These are phyloP conservation scores for Elsinoe fawcettii DNA, from an alignment of 2,329 filamentous ascomycete species.

Conservation along the genomic window DNA sequence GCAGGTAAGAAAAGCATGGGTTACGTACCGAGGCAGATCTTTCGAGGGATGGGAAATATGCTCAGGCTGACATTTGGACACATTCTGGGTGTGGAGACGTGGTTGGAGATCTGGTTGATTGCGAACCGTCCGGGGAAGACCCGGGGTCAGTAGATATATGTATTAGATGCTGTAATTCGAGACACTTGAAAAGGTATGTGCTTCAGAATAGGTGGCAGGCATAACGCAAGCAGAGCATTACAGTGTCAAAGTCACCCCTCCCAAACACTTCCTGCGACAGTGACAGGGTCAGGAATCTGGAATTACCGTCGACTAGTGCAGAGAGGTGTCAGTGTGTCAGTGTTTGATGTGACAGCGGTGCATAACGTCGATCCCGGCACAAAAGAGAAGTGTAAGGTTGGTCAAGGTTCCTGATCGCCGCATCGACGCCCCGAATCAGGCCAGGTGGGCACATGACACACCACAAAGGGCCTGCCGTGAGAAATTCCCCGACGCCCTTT, in stretches of 20 bases:
- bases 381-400: neutral
- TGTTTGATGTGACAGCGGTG: neutral
- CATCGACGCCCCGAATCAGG: neutral
- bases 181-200: neutral
- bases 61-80: neutral
- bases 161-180: neutral
- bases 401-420: slow-evolving; percentile 1
- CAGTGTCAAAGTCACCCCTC: neutral
- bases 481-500: slow-evolving; percentile 7
- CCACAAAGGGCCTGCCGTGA: neutral
- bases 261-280: neutral
- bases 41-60: neutral
- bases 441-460: slow-evolving; percentile 11
- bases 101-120: slow-evolving; percentile 2
- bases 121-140: neutral
- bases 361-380: neutral
- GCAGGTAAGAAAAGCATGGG: neutral
- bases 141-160: neutral
- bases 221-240: neutral
- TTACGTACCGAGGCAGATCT: slow-evolving; percentile 9
- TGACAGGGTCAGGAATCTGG: neutral
- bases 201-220: neutral
- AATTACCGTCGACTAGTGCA: neutral
- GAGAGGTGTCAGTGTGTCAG: slow-evolving; percentile 4
- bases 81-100: neutral